Conservation (phyloP, 2,329 filamentous ascomycete genomes). For the Ceratocystis papillata region DNA sequence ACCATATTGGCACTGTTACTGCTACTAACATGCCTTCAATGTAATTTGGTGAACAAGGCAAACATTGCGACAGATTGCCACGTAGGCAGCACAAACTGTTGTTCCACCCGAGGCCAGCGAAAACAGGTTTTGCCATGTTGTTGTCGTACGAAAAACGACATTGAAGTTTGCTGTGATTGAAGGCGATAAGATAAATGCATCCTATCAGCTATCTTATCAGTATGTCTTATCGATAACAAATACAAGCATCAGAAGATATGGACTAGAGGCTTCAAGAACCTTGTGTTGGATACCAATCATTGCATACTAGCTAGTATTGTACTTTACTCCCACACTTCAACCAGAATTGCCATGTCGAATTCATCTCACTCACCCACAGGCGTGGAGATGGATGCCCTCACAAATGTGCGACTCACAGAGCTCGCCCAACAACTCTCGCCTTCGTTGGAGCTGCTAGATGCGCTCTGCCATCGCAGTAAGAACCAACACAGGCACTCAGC, state of each 20-base stretch:
- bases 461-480: conserved; percentile 71
- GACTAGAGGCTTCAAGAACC: not conserved
- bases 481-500: conserved; percentile 75
- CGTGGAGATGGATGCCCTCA: not conserved
- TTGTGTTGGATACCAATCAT: not conserved
- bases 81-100: conserved; percentile 5
- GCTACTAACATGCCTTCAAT: too few species aligned
- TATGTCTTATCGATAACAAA: not conserved
- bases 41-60: not conserved
- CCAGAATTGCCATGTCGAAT: not conserved
- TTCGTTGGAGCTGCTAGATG: conserved; percentile 49
- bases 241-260: not conserved
- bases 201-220: not conserved
- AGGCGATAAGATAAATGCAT: not conserved
- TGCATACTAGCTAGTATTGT: not conserved
- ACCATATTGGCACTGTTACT: too few species aligned
- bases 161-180: not conserved
- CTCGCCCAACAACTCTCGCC: conserved; percentile 30
- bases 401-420: not conserved
- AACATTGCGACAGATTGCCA: not conserved
- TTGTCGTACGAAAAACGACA: not conserved
- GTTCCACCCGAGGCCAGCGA: not conserved
- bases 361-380: not conserved
- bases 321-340: not conserved
- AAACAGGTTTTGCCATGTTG: conserved; percentile 4